These are phyloP conservation scores for Elymus sibiricus DNA, from an alignment of 176 grass and related monocot genomes.

Conservation along the genomic window DNA sequence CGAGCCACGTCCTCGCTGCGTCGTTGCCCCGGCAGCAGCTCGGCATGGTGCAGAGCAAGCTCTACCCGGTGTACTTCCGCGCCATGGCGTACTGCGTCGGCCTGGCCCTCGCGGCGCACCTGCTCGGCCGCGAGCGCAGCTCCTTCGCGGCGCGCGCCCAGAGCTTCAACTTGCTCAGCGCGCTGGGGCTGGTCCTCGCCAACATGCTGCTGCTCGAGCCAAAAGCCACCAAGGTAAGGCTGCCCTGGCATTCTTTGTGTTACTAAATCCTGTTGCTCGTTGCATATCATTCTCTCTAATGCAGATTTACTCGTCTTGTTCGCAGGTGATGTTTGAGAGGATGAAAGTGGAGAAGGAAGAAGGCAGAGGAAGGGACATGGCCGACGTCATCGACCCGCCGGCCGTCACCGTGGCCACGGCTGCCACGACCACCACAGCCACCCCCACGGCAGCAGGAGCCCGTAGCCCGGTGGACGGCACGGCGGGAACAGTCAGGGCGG, in stretches of 20 bases:
- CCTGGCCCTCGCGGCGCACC: conserved; percentile 44
- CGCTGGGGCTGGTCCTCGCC: conserved; percentile 41
- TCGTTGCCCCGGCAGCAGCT: conserved; percentile 70
- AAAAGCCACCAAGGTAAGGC: conserved; percentile 61
- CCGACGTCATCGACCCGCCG: conserved; percentile 39
- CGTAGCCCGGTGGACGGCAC: not conserved
- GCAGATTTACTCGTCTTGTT: not conserved
- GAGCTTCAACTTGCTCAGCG: conserved; percentile 54
- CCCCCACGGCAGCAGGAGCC: not conserved
- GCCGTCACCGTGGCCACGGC: not conserved
- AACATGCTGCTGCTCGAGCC: conserved; percentile 80
- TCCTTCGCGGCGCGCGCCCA: conserved; percentile 42
- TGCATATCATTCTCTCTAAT: not conserved
- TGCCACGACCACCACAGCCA: conserved; percentile 11
- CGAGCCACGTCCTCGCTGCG: conserved; percentile 56
- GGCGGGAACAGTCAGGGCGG: not conserved
- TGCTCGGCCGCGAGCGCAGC: conserved; percentile 40
- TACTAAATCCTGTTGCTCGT: no score
- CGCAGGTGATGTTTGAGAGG: conserved; percentile 77
- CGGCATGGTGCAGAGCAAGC: conserved; percentile 82
- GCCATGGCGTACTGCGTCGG: conserved; percentile 51
- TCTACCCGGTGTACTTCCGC: conserved; percentile 91
- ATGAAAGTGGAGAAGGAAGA: conserved; percentile 93
- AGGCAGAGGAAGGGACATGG: conserved; percentile 69
- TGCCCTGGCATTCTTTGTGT: not conserved